Evolutionary conservation across 805 yeast species (phyloP).

Genomic region (Sugiyamaella valdiviana): DNA sequence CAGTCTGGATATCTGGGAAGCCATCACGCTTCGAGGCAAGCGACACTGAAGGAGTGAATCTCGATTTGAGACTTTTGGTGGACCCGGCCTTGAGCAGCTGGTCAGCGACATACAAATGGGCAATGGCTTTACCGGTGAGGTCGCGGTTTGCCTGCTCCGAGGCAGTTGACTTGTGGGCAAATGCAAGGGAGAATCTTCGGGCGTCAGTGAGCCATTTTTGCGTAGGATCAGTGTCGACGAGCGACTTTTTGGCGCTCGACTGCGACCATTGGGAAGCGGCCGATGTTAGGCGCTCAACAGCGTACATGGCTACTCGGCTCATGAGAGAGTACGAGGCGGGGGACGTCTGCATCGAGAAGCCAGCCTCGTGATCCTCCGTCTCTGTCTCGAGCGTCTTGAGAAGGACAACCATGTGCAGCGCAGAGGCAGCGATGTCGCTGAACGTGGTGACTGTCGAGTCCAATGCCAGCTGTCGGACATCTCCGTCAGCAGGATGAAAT

Average conservation of each 20-base stretch:
- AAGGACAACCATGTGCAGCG: slow-evolving; percentile 27
- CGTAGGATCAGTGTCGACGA: slow-evolving; percentile 13
- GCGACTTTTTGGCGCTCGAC: slow-evolving; percentile 14
- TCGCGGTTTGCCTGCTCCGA: slow-evolving; percentile 23
- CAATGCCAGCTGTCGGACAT: slow-evolving; percentile 1
- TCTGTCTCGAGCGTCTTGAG: slow-evolving; percentile 22
- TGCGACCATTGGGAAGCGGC: slow-evolving; percentile 18
- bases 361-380: slow-evolving; percentile 7
- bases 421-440: slow-evolving; percentile 22
- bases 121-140: slow-evolving; percentile 28
- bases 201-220: slow-evolving; percentile 25
- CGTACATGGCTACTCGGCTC: slow-evolving; percentile 29
- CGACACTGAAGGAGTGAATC: not conserved
- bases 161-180: slow-evolving; percentile 26
- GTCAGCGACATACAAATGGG: slow-evolving; percentile 20
- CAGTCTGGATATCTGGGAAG: not conserved
- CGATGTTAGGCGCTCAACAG: slow-evolving; percentile 27
- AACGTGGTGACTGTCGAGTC: slow-evolving; percentile 18
- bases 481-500: not conserved
- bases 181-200: slow-evolving; percentile 23
- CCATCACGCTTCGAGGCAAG: not conserved
- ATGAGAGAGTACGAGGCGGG: slow-evolving; percentile 24
- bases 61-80: not conserved
- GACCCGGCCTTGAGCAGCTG: slow-evolving; percentile 16
- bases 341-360: slow-evolving; percentile 6